Evolutionary conservation across 306 rosid species (phyloP).

Genomic region (Purshia tridentata): DNA sequence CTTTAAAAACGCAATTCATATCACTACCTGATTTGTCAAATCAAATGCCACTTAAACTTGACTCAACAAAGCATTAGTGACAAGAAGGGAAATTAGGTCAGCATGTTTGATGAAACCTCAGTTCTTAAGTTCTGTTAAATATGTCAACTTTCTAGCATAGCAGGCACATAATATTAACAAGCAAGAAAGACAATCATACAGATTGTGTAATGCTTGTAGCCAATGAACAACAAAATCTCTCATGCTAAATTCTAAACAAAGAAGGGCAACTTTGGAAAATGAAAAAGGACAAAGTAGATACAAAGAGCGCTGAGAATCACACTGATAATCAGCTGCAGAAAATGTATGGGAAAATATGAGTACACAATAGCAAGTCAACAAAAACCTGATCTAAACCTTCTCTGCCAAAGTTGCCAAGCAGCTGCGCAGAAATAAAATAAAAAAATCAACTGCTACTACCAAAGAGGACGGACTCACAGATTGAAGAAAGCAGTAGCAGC

Average conservation of each 20-base stretch:
- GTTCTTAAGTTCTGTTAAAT: background rate
- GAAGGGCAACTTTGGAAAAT: background rate
- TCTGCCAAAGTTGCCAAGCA: background rate
- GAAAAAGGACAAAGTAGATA: constrained; percentile 4
- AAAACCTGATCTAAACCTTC: background rate
- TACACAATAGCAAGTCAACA: constrained; percentile 11
- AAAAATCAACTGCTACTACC: background rate
- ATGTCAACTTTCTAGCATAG: background rate
- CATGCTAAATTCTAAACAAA: background rate
- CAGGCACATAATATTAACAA: background rate
- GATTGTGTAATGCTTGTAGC: background rate
- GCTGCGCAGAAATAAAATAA: background rate
- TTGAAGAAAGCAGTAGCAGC: background rate
- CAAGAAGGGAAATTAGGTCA: too few species aligned
- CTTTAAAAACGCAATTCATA: background rate
- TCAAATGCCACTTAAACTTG: background rate
- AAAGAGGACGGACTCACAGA: constrained; percentile 11
- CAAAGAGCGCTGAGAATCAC: background rate
- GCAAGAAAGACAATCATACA: background rate
- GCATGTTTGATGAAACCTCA: background rate
- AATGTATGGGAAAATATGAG: constrained; percentile 3
- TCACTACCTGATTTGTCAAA: background rate
- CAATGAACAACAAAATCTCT: background rate
- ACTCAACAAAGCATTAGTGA: background rate
- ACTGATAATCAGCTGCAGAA: constrained; percentile 6